Percentiles rank a stretch among this genome's conserved stretches.
Conservation (phyloP, 495 filamentous ascomycete species). For the Penicillium waksmanii region DNA sequence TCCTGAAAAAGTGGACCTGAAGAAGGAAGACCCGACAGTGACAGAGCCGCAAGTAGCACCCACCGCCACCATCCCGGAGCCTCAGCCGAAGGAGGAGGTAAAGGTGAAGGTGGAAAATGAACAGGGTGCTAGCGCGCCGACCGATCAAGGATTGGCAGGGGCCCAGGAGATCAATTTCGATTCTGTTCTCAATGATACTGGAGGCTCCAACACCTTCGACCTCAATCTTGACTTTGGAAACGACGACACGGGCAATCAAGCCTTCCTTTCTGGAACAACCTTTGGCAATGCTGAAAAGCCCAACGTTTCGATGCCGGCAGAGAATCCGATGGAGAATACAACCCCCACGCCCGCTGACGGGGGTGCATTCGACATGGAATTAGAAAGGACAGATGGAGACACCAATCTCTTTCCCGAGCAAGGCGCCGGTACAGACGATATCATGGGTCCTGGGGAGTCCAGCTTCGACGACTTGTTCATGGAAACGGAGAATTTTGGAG, state of each 20-base stretch:
- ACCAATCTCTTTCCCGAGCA: slow-evolving; percentile 21
- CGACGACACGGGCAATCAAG: slow-evolving; percentile 49
- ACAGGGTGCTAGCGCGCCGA: slow-evolving; percentile 16
- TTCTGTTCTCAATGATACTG: slow-evolving; percentile 39
- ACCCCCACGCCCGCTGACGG: slow-evolving; percentile 40
- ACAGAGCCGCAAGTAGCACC: slow-evolving; percentile 15
- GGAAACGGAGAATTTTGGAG: slow-evolving; percentile 46
- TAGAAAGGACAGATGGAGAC: slow-evolving; percentile 35
- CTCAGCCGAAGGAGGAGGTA: slow-evolving; percentile 25
- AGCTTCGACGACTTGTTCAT: slow-evolving; percentile 57
- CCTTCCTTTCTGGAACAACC: slow-evolving; percentile 43
- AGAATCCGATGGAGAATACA: slow-evolving; percentile 19
- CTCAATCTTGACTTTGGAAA: slow-evolving; percentile 52
- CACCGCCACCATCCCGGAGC: slow-evolving; percentile 17
- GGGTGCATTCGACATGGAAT: slow-evolving; percentile 49
- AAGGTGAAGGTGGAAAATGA: slow-evolving; percentile 33
- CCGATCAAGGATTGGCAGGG: slow-evolving; percentile 26
- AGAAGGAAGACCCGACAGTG: slow-evolving; percentile 18
- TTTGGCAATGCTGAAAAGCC: slow-evolving; percentile 34
- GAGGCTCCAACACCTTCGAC: slow-evolving; percentile 44
- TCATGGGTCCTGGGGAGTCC: slow-evolving; percentile 51
- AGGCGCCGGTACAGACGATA: slow-evolving; percentile 36
- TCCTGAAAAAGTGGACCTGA: slow-evolving; percentile 19
- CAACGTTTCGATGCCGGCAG: slow-evolving; percentile 29
- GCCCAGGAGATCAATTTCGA: slow-evolving; percentile 46